Base-by-base conservation (phyloP, 2,329 filamentous ascomycete species). In the Chrysoporthe cubensis region DNA sequence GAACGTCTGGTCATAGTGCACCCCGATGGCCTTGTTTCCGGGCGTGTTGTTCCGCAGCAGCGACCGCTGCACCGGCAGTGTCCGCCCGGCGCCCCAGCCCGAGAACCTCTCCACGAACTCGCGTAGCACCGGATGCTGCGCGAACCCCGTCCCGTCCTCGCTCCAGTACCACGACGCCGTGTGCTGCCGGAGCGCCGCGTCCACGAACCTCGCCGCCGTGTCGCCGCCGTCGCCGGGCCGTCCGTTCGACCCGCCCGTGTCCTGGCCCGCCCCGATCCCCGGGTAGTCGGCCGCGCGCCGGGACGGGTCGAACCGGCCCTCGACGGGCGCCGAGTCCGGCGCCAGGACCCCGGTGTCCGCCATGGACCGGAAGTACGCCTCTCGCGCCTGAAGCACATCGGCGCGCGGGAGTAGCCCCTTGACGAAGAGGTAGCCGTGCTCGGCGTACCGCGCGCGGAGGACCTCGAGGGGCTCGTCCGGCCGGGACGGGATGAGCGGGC, bases 1-100 rank as follows among this genome's bases (percentile, higher is more conserved):
- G 71, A 88, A 88, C 32, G 84, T 87, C 75, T 88, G 85, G 71
- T 88, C 86, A 71, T 88, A 88, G 69, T 88, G 86, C 3, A 88
- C 86, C 0, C 86, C 85, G 69, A 87, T 88, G 0, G 85, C 84
- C 70, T 85, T 84, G 61, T 84, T 86, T 0, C 81, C 81, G 0
- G 86, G 86, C 0, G 83, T 84, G 71, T 87, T 88, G 70, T 88
- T 88, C 48, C 86, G 77, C 64, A 88, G 74, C 13, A 88, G 73
- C 1, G 84, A 86, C 43, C 86, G 77, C 8, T 80, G 76, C 3
- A 86, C 76, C 6, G 72, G 76, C 3, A 85, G 73, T 0, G 83
- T 85, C 54, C 81, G 73, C 0, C 83, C 79, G 4, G 44, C 44
- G 13, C 44, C 44, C 44, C 44, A 14, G 13, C 44, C 44, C 0